Percentiles rank a stretch among this genome's conserved stretches.
Conservation (phyloP, 148 eudicot species). For the Suaeda aralocaspica region DNA sequence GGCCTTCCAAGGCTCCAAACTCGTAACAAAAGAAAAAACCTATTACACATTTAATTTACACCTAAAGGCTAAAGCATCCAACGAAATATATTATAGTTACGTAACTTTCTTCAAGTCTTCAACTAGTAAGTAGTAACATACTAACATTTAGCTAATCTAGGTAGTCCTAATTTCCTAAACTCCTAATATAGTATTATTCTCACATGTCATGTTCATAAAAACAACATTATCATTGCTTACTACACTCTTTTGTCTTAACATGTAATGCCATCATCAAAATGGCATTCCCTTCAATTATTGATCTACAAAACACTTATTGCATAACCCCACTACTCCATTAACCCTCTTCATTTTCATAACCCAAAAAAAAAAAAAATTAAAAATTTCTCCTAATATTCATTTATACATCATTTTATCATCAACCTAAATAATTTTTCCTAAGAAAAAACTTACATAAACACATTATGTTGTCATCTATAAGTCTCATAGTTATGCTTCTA, state of each 20-base stretch:
- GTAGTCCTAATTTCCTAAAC: not conserved
- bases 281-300: conserved; percentile 20
- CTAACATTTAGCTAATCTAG: no score
- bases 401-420: not conserved
- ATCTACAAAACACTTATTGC: not conserved
- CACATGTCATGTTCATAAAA: not conserved
- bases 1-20: no score
- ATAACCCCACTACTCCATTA: conserved; percentile 2
- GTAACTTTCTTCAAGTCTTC: no score
- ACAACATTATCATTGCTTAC: conserved; percentile 6
- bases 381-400: not conserved
- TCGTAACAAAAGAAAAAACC: no score
- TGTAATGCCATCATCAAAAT: conserved; percentile 10
- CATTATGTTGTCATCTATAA: conserved; percentile 21
- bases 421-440: not conserved
- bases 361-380: not conserved
- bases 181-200: no score
- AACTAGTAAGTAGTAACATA: no score
- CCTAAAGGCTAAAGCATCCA: no score
- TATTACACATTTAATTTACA: no score
- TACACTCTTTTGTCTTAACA: conserved; percentile 15
- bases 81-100: no score
- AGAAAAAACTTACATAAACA: not conserved
- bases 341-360: not conserved
- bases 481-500: conserved; percentile 26